Base-by-base conservation (phyloP, 2,329 filamentous ascomycete species). In the Ophiosphaerella herpotricha region DNA sequence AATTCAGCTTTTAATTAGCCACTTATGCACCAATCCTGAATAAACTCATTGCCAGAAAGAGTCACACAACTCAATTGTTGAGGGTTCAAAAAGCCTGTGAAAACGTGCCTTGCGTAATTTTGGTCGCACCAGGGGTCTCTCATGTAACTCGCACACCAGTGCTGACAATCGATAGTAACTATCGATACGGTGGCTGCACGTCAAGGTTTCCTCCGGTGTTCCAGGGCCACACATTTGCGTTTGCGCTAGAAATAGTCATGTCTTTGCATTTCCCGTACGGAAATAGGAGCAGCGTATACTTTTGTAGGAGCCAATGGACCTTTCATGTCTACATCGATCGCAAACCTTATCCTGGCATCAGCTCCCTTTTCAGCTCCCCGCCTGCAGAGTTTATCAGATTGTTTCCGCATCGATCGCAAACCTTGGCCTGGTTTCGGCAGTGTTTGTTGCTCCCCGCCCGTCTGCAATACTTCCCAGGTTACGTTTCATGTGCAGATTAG, bases 101-200 rank as follows among this genome's bases (percentile, higher is more conserved):
- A 57, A 56, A 55, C 48, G 53, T 55, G 52, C 48, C 48, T 54
- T 60, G 47, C 39, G 52, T 54, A 47, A 46, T 38, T 33, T 37
- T 26, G 21, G 54, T 54, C 45, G 26, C 26, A 29, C 26, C 26
- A 29, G 26, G 26, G 26, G 7, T 11, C 26, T 29, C 26, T 7
- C 6, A 4, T 29, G 26, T 5, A 7, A 8, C 26, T 11, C 6
- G 26, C 26, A 29, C 6, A 29, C 26, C 26, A 5, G 9, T 29
- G 26, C 7, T 11, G 11, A 29, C 26, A 29, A 29, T 29, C 26
- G 26, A 29, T 29, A 51, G 43, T 41, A 36, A 35, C 46, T 55
- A 62, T 63, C 53, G 54, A 60, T 60, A 56, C 55, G 50, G 55
- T 56, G 45, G 44, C 47, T 47, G 55, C 56, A 55, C 44, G 38